These are phyloP conservation scores for Rhynchosporium secalis DNA, from an alignment of 2,329 filamentous ascomycete species.

Conservation along the genomic window DNA sequence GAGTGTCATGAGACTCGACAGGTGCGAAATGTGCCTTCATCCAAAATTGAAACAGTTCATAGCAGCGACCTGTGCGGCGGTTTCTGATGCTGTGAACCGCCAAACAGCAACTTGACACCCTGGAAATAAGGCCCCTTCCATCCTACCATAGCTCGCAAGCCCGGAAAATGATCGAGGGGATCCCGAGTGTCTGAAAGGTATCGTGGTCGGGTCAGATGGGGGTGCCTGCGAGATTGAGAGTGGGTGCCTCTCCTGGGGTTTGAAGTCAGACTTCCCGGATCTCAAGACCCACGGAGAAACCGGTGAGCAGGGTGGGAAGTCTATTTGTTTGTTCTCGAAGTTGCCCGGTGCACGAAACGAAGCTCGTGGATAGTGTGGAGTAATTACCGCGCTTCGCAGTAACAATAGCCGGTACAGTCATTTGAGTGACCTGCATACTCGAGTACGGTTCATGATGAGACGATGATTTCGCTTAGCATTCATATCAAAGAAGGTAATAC, in stretches of 20 bases:
- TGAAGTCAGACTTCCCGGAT: background rate
- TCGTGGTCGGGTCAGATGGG: background rate
- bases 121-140: background rate
- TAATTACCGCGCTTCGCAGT: conserved; percentile 5
- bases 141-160: background rate
- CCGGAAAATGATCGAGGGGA: conserved; percentile 2
- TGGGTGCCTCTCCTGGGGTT: background rate
- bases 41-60: conserved; percentile 10
- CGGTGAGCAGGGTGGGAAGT: conserved; percentile 8
- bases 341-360: conserved; percentile 1
- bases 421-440: background rate
- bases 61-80: background rate
- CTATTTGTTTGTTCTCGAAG: conserved; percentile 10
- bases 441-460: background rate
- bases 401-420: conserved; percentile 1
- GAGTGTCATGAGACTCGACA: conserved; percentile 7
- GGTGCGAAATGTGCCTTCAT: conserved; percentile 5
- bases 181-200: background rate
- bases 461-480: background rate
- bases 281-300: no score
- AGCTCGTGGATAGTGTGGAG: background rate
- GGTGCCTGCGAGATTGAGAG: background rate
- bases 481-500: background rate
- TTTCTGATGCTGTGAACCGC: conserved; percentile 6
- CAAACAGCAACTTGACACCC: background rate